Base-by-base conservation (phyloP, 2,329 filamentous ascomycete genomes). In the Sphaerulina vaccinii region DNA sequence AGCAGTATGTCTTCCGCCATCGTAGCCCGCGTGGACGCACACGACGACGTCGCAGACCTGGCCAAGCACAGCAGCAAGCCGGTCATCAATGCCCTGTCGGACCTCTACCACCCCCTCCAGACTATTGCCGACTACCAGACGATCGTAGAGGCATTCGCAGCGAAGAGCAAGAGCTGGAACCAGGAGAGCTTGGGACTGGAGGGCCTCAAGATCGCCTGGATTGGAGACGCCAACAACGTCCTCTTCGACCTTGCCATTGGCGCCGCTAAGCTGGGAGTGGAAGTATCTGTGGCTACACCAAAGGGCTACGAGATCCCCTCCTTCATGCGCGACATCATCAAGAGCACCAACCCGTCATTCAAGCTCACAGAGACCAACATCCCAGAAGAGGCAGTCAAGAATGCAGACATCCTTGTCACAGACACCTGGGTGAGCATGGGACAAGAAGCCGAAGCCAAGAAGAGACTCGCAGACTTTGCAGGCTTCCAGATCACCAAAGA, bases 391-490 rank as follows among this genome's bases (percentile, higher is more conserved):
- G 93, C 79, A 1, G 84, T 96, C 67, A 88, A 88, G 74, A 76
- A 85, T 58, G 92, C 93, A 2, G 87, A 99, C 68, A 81, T 97
- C 47, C 77, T 99, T 52, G 90, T 97, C 18, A 99, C 93, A 1
- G 93, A 99, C 67, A 99, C 93, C 1, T 99, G 93, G 93, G 82
- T 99, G 24, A 95, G 90, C 1, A 99, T 99, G 93, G 93, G 93
- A 40, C 92, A 97, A 72, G 93, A 99, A 71, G 83, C 82, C 51
- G 93, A 99, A 72, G 79, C 84, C 33, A 78, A 84, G 61, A 86
- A 87, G 76, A 79, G 89, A 44, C 70, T 96, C 54, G 82, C 85
- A 66, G 90, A 84, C 2, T 99, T 99, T 69, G 80, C 81, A 23
- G 91, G 92, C 11, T 99, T 91, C 73, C 92, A 96, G 70, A 87